Percentiles rank a stretch among this genome's conserved stretches.
Evolutionary conservation across 2,329 filamentous ascomycete species (phyloP).

Genomic region (Xylariomycetidae sp.): DNA sequence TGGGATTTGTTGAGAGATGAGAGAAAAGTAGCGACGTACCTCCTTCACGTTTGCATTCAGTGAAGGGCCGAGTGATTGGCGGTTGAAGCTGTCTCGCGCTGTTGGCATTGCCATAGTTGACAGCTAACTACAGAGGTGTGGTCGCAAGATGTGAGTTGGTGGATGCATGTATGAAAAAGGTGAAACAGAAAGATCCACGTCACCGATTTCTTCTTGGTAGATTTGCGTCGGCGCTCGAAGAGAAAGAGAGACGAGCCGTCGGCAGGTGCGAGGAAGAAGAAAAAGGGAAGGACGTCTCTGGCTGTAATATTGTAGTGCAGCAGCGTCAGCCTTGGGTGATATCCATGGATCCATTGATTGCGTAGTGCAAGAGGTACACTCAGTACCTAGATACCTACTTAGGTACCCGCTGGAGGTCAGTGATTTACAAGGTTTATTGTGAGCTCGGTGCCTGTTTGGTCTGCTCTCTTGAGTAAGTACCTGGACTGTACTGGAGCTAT

Average conservation of each 20-base stretch:
- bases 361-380: too few species aligned
- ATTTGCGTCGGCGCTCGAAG: too few species aligned
- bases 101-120: slow-evolving; percentile 23
- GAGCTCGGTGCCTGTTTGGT: too few species aligned
- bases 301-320: neutral
- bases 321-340: slow-evolving; percentile 2
- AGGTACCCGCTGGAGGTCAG: too few species aligned
- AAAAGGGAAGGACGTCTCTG: too few species aligned
- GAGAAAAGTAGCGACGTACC: slow-evolving; percentile 41
- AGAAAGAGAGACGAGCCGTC: too few species aligned
- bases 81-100: slow-evolving; percentile 50
- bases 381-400: slow-evolving; percentile 3
- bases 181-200: too few species aligned
- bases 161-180: slow-evolving; percentile 23
- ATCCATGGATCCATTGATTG: too few species aligned
- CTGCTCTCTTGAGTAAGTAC: too few species aligned
- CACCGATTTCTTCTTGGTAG: too few species aligned
- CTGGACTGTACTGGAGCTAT: too few species aligned
- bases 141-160: slow-evolving; percentile 12
- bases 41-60: slow-evolving; percentile 65
- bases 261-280: neutral
- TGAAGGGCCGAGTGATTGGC: slow-evolving; percentile 62
- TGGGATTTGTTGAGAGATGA: neutral
- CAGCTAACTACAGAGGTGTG: slow-evolving; percentile 16
- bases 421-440: too few species aligned